Conservation (phyloP, 164 flowering plant genomes). For the Taxillus chinensis region DNA sequence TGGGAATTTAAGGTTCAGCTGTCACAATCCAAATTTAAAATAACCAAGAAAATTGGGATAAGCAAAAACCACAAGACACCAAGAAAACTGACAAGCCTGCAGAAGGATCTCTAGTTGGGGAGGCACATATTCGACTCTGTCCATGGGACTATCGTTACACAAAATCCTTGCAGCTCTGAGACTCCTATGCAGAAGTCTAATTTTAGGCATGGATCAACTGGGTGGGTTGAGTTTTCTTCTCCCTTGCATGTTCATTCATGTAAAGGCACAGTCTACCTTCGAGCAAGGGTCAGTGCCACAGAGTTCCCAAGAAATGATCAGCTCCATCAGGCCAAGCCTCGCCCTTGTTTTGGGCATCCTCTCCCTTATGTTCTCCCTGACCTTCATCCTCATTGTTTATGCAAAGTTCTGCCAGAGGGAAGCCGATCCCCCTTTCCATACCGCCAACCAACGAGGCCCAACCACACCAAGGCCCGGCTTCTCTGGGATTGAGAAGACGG, state of each 20-base stretch:
- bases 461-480: constrained; percentile 26
- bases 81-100: constrained; percentile 13
- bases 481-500: constrained; percentile 69
- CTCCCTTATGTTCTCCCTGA: constrained; percentile 43
- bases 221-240: constrained; percentile 1
- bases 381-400: constrained; percentile 53
- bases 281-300: not conserved
- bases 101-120: constrained; percentile 2
- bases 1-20: constrained; percentile 2
- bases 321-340: constrained; percentile 54
- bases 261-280: constrained; percentile 12
- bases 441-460: not conserved
- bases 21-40: not conserved
- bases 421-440: not conserved
- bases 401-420: constrained; percentile 56
- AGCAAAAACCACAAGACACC: not conserved
- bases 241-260: constrained; percentile 5
- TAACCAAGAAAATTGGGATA: constrained; percentile 1
- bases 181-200: not conserved
- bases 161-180: not conserved
- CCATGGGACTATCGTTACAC: constrained; percentile 1
- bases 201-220: constrained; percentile 9
- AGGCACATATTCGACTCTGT: not conserved
- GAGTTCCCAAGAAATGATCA: constrained; percentile 6
- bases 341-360: constrained; percentile 70